These are phyloP conservation scores for Samsoniella hepiali DNA, from an alignment of 2,329 filamentous ascomycete species.

Conservation along the genomic window DNA sequence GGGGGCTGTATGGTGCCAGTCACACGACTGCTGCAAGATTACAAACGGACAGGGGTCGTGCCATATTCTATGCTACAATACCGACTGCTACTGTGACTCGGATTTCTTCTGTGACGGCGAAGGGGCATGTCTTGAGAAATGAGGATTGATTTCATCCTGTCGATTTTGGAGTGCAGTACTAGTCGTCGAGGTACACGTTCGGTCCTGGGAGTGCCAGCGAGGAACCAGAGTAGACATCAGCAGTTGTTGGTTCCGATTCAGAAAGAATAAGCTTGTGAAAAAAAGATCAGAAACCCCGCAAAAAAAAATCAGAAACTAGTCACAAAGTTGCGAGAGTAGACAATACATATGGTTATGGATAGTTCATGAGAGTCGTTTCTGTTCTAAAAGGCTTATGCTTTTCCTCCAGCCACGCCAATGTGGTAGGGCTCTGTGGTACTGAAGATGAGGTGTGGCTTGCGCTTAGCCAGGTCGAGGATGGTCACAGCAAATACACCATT, in stretches of 20 bases:
- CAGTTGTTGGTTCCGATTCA: too few species aligned
- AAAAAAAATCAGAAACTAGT: not conserved
- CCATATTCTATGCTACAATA: not conserved
- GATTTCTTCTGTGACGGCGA: not conserved
- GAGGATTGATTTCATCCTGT: too few species aligned
- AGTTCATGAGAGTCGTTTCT: not conserved
- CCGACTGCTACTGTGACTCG: not conserved
- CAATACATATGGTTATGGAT: not conserved
- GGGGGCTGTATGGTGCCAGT: not conserved
- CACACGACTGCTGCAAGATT: not conserved
- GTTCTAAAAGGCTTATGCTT: not conserved
- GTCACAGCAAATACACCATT: slow-evolving; percentile 95
- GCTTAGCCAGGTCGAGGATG: slow-evolving; percentile 80
- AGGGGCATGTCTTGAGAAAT: not conserved
- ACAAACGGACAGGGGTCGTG: not conserved
- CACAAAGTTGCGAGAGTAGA: not conserved
- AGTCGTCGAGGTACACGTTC: too few species aligned
- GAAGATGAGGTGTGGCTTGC: slow-evolving; percentile 87
- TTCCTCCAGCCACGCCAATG: not conserved
- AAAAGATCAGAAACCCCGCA: too few species aligned
- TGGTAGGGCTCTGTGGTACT: slow-evolving; percentile 57
- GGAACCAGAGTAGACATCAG: too few species aligned
- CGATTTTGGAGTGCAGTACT: not conserved
- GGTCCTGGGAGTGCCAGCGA: too few species aligned
- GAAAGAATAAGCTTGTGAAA: too few species aligned